Percentiles rank a stretch among this genome's conserved stretches.
Conservation (phyloP, 2,329 filamentous ascomycete species). For the Cladosporium sp. region DNA sequence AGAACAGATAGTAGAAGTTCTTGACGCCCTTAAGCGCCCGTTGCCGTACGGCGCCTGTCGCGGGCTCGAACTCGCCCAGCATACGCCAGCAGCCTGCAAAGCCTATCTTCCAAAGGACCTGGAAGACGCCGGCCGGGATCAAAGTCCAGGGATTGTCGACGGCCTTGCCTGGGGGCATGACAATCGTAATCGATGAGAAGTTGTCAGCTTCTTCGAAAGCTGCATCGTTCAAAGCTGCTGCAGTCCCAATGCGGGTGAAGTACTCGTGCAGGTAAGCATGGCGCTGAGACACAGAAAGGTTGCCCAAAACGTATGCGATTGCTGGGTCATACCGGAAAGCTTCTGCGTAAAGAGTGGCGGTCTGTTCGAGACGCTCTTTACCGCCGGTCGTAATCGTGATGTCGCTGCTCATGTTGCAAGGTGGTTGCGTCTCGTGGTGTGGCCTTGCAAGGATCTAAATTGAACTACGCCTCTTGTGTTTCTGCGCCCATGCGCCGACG, state of each 20-base stretch:
- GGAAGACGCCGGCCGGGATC: conserved; percentile 19
- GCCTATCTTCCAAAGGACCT: conserved; percentile 18
- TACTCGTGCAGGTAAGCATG: conserved; percentile 20
- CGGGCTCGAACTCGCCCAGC: conserved; percentile 22
- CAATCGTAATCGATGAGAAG: conserved; percentile 20
- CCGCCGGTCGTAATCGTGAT: not conserved
- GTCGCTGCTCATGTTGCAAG: not conserved
- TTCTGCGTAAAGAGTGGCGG: not conserved
- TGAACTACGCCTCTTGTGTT: too few relatives aligned
- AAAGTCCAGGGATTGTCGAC: conserved; percentile 22
- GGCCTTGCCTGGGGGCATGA: conserved; percentile 23
- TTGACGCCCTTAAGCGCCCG: conserved; percentile 13
- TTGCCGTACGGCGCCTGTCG: conserved; percentile 17
- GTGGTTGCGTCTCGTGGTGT: too few relatives aligned
- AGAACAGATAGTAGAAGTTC: conserved; percentile 25
- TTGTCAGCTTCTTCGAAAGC: conserved; percentile 21
- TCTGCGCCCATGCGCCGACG: too few relatives aligned
- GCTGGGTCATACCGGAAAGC: conserved; percentile 23
- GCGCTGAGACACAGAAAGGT: conserved; percentile 11
- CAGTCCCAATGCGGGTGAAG: conserved; percentile 19
- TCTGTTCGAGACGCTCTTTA: not conserved
- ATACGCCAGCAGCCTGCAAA: conserved; percentile 20
- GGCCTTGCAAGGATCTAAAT: too few relatives aligned
- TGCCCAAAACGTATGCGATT: conserved; percentile 21
- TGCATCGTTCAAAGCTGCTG: conserved; percentile 21